Base-by-base conservation (phyloP, 345 rosid genomes). In the Moricandia arvensis region DNA sequence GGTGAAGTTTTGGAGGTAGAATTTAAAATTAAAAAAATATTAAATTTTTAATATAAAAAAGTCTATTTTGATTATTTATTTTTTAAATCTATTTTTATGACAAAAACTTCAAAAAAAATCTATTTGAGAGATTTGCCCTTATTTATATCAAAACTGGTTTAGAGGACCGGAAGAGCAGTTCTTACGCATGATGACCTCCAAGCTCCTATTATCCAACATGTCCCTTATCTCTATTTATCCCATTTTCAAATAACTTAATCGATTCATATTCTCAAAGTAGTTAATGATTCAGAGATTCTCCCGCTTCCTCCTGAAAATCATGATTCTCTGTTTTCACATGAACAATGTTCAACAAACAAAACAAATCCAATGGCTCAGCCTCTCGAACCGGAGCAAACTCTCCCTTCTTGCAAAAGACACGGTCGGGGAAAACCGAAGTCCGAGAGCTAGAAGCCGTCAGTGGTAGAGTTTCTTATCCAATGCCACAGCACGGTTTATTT, bases 391-490 rank as follows among this genome's bases (percentile, higher is more conserved):
- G 76, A 65, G 69, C 88, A 29, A 69, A 75, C 6, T 75, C 82
- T 1, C 68, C 89, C 1, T 77, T 38, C 53, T 68, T 79, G 2
- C 71, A 60, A 33, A 71, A 76, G 62, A 51, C 74, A 59, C 76
- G 37, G 0, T 24, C 77, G n/a, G 69, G 82, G 1, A 81, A 71
- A 63, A 74, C 81, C 9, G 84, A 87, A 41, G 80, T 85, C 67
- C 59, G 80, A 2, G 95, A 89, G 21, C 83, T 89, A 0, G 88
- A 85, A 49, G 80, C 83, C 1, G 95, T 94, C 75, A 59, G 68
- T 34, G 68, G 63, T 75, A 67, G 72, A 45, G 58, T 73, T 73
- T 24, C 29, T 21, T 2, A 38, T 53, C 9, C 12, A 4, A 2
- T 1, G 6, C 24, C 24, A 21, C 24, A 21, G 24, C 24, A 21